Evolutionary conservation across 257 asterid species (phyloP).

Genomic region (Solanum rostratum): DNA sequence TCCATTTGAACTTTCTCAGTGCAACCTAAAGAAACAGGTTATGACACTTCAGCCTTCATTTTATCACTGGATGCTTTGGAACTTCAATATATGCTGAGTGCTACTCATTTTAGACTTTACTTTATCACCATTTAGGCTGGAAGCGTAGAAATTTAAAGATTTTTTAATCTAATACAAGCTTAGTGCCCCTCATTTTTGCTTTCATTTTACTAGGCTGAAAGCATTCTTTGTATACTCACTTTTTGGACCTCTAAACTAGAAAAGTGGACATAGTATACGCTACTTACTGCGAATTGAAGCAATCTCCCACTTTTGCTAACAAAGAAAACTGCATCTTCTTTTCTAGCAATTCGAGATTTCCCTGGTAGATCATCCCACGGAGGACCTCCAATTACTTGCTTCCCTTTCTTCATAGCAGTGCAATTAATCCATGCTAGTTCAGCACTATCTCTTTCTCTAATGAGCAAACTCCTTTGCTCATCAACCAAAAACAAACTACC

Average conservation of each 20-base stretch:
- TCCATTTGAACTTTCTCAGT: slow-evolving; percentile 79
- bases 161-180: neutral
- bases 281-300: slow-evolving; percentile 57
- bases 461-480: slow-evolving; percentile 55
- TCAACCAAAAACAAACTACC: slow-evolving; percentile 73
- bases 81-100: no score
- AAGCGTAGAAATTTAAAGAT: neutral
- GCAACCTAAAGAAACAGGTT: slow-evolving; percentile 43
- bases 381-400: slow-evolving; percentile 54
- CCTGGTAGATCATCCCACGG: slow-evolving; percentile 72
- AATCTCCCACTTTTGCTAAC: slow-evolving; percentile 62
- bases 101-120: neutral
- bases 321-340: slow-evolving; percentile 59
- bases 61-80: neutral
- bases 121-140: neutral
- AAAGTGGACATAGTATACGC: neutral
- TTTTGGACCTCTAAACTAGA: neutral
- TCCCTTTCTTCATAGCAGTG: slow-evolving; percentile 67
- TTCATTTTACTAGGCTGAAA: neutral
- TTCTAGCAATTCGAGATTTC: slow-evolving; percentile 29
- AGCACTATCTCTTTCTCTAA: slow-evolving; percentile 50
- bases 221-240: neutral
- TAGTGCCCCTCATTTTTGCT: neutral
- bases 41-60: neutral
- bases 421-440: slow-evolving; percentile 73